Base-by-base conservation (phyloP, 2,329 filamentous ascomycete species). In the Aspergillus fumigatus region DNA sequence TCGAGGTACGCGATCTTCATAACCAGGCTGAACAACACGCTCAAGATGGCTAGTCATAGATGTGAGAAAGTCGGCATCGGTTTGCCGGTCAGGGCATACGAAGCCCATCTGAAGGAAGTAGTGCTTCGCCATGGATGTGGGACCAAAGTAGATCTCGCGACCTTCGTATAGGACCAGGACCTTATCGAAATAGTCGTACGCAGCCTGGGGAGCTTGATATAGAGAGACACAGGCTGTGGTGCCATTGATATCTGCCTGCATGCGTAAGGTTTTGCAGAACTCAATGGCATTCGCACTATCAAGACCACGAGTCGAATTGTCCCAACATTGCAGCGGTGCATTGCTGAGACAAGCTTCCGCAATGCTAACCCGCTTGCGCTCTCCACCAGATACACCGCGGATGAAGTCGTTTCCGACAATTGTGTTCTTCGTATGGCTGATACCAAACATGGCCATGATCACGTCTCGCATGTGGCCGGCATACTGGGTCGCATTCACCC, bases 141-240 rank as follows among this genome's bases (percentile, higher is more conserved):
- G 80, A 0, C 89, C 89, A 61, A 87, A 90, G 74, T 84, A 92
- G 62, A 91, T 90, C 65, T 90, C 81, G 0, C 84, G 80, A 1
- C 88, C 88, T 61, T 89, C 85, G 65, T 90, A 89, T 0, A 90
- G 75, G 0, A 91, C 83, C 0, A 82, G 77, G 0, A 82, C 82
- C 66, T 89, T 89, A 70, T 90, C 87, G 61, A 90, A 90, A 11
- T 82, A 70, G 32, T 63, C 58, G 19, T 63, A 63, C 4, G 57
- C 57, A 84, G 75, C 62, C 55, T 75, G 68, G 25, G 70, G 66
- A 14, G 71, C 73, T 57, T 75, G 73, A 63, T 83, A 84, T 3
- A 82, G 78, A 0, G 80, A 77, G 8, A 83, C 77, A 29, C 74
- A 74, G 38, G 75, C 74, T 4, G 77, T 72, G 10, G 72, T 73